Evolutionary conservation across 2,329 filamentous ascomycete genomes (phyloP), one percentile per base, ranked within the genome.

Genomic region (Neonectria faginata): DNA sequence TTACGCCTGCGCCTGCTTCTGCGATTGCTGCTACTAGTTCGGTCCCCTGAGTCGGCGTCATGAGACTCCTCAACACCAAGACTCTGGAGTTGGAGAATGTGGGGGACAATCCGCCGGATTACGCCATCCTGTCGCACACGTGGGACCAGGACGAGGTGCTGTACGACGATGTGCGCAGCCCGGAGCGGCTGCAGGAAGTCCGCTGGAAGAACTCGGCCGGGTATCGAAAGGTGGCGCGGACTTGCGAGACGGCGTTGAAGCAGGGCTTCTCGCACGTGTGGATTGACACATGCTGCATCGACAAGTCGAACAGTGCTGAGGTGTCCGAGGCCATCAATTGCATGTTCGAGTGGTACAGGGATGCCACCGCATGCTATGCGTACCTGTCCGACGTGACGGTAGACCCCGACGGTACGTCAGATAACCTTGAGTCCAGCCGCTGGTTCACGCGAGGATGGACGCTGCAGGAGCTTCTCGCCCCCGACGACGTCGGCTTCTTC

Each of bases 221-320:
- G 2, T 74, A 70, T 36, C 67, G 57, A 51, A 74, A 74, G 63
- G 68, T 74, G 48, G 36, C 65, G 3, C 64, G 65, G 47, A 62
- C 71, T 10, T 74, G 72, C 60, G 67, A 74, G 47, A 66, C 58
- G 60, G 72, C 72, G 18, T 51, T 62, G 42, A 60, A 66, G 58
- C 67, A 67, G 51, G 72, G 70, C 42, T 62, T 69, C 60, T 48
- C 64, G 47, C 63, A 72, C 52, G 57, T 74, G 44, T 74, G 72
- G 72, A 64, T 74, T 53, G 72, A 74, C 67, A 74, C 72, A 25
- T 74, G 72, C 64, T 73, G 71, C 64, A 73, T 73, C 65, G 67
- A 73, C 67, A 73, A 70, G 48, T 63, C 65, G 16, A 74, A 61
- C 60, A 73, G 71, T 61, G 68, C 71, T 27, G 71, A 73, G 56